Percentiles rank a stretch among this genome's conserved stretches.
Evolutionary conservation across 306 rosid genomes (phyloP).

Genomic region (Prunus davidiana): DNA sequence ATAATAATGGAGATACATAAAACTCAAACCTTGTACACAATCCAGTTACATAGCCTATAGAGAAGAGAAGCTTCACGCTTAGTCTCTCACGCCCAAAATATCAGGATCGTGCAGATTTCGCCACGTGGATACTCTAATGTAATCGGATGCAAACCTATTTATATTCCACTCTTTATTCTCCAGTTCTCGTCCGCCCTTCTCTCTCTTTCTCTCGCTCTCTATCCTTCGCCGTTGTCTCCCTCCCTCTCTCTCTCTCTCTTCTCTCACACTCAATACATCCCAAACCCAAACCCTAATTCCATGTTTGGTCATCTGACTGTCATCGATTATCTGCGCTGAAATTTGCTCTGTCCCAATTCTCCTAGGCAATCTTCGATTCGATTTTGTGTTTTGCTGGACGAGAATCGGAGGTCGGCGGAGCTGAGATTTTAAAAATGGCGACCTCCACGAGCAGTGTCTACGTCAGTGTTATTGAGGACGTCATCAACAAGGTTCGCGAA

Average conservation of each 20-base stretch:
- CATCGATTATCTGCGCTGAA: conserved; percentile 5
- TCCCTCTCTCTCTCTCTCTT: neutral
- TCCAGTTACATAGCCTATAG: neutral
- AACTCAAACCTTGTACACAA: neutral
- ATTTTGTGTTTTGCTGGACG: conserved; percentile 4
- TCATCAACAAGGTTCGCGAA: conserved; percentile 83
- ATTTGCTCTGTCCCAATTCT: neutral
- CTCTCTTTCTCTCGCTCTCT: conserved; percentile 18
- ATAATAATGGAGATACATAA: too few relatives aligned
- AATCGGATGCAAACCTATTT: conserved; percentile 99
- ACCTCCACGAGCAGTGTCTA: conserved; percentile 82
- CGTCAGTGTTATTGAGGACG: conserved; percentile 90
- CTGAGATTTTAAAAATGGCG: conserved; percentile 41
- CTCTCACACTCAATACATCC: conserved; percentile 8
- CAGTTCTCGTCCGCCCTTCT: conserved; percentile 54
- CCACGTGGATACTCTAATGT: conserved; percentile 55
- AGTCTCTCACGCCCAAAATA: neutral
- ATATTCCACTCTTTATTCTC: conserved; percentile 84
- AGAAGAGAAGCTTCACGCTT: neutral
- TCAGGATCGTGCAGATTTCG: conserved; percentile 39
- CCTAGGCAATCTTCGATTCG: conserved; percentile 9
- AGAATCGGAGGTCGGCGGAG: conserved; percentile 20
- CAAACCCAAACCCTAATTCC: conserved; percentile 29
- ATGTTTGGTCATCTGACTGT: neutral
- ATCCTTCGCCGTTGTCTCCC: neutral